A percentile compares a stretch with the other conserved stretches of the same genome.
Conservation (phyloP, 2,329 filamentous ascomycete species). For the Basipetospora sp. region DNA sequence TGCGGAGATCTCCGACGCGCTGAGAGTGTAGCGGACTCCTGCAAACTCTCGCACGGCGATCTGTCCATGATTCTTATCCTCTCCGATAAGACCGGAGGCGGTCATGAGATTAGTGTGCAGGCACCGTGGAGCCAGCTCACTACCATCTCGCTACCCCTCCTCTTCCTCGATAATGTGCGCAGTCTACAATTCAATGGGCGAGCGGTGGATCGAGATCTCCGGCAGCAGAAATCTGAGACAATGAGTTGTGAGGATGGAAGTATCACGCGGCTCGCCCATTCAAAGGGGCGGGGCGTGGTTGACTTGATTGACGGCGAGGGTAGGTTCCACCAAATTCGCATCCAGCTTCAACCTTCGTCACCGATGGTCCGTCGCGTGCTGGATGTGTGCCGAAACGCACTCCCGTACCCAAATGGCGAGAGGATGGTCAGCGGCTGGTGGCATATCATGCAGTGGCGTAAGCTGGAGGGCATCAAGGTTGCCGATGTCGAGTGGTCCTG, state of each 20-base stretch:
- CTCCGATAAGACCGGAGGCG: conserved; percentile 48
- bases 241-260: conserved; percentile 32
- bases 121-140: conserved; percentile 60
- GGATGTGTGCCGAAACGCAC: conserved; percentile 46
- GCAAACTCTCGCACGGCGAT: conserved; percentile 52
- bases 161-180: conserved; percentile 45
- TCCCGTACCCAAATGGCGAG: conserved; percentile 43
- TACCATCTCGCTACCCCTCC: conserved; percentile 47
- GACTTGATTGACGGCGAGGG: conserved; percentile 51
- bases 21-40: conserved; percentile 57
- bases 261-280: conserved; percentile 40
- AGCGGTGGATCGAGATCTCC: conserved; percentile 36
- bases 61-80: conserved; percentile 56
- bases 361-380: conserved; percentile 48
- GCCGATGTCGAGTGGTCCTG: conserved; percentile 55
- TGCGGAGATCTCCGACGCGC: conserved; percentile 39
- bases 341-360: conserved; percentile 51
- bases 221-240: conserved; percentile 29
- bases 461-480: conserved; percentile 28
- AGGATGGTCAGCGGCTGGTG: conserved; percentile 58
- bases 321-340: conserved; percentile 49
- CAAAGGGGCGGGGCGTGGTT: conserved; percentile 44
- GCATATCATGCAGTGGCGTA: conserved; percentile 57
- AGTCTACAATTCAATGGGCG: conserved; percentile 42
- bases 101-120: conserved; percentile 54